Evolutionary conservation across 257 asterid species (phyloP).

Genomic region (Fraxinus americana): DNA sequence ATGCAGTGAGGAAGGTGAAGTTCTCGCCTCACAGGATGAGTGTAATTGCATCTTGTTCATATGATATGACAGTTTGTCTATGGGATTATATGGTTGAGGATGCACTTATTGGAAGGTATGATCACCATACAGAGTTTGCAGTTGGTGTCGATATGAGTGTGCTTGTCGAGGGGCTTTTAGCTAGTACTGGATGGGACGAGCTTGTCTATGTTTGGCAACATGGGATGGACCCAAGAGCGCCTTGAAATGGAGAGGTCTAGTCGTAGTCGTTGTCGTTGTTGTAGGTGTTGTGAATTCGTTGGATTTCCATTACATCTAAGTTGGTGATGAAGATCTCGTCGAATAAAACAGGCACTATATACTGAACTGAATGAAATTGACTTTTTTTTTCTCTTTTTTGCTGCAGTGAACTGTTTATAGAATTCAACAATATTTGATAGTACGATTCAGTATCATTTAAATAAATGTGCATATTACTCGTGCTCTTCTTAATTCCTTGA

Average conservation of each 20-base stretch:
- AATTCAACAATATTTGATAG: not conserved
- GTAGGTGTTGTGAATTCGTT: constrained; percentile 11
- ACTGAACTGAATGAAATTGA: constrained; percentile 16
- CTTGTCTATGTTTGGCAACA: constrained; percentile 95
- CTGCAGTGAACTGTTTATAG: not conserved
- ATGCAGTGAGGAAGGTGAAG: constrained; percentile 93
- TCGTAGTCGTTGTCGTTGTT: constrained; percentile 21
- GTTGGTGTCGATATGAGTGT: constrained; percentile 96
- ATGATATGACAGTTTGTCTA: constrained; percentile 88
- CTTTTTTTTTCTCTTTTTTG: not conserved
- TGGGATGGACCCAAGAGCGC: constrained; percentile 93
- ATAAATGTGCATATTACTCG: not conserved
- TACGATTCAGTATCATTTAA: not conserved
- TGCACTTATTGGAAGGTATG: constrained; percentile 82
- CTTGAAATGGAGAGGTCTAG: constrained; percentile 39
- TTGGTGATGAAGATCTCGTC: constrained; percentile 24
- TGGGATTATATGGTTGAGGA: constrained; percentile 99
- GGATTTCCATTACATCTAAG: not conserved
- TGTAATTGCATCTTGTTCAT: constrained; percentile 79
- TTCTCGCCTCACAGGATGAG: constrained; percentile 92
- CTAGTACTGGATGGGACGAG: constrained; percentile 99
- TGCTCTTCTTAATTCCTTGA: not conserved
- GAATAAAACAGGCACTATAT: constrained; percentile 33
- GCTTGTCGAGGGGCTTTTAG: constrained; percentile 91
- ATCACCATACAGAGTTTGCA: constrained; percentile 93